Evolutionary conservation across 306 rosid genomes (phyloP), one percentile per base, ranked within the genome.

Genomic region (Urtica urens): DNA sequence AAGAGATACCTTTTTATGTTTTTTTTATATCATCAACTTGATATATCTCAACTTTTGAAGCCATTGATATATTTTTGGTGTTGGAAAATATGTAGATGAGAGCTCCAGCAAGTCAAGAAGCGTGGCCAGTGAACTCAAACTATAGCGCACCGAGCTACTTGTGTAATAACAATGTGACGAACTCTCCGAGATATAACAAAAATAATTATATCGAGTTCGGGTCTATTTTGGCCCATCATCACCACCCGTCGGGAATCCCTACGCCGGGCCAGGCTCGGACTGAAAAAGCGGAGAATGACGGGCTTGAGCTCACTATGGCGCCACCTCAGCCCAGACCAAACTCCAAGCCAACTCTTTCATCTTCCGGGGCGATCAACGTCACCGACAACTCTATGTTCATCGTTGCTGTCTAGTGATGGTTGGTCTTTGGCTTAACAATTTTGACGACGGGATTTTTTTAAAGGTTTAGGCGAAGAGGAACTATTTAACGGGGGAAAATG

Each of bases 201-300:
- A 28, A 42, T 16, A 16, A 42, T 23, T 6, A 10, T 37, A 53
- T 46, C 25, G 28, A 43, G 39, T 53, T 47, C 34, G 38, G 29
- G n/a, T 33, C 60, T 6, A 37, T 51, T 0, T 28, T 66, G 53
- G 38, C 5, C 5, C 10, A 24, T 19, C n/a, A n/a, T n/a, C n/a
- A n/a, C n/a, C 81, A 70, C 53, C 77, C 77, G 26, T 66, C 77
- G 20, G 77, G 77, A 1, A 66, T 70, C 38, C 81, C 77, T 27
- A 46, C 44, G 7, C 68, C 67, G n/a, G 50, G 26, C 29, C 57
- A 62, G 34, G 55, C 68, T 24, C 20, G 35, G 1, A 21, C 49
- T 12, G 59, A 29, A 14, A 12, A 47, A 40, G 39, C 34, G 13
- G n/a, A n/a, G n/a, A n/a, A n/a, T n/a, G 73, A 74, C 62, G 65